Percentiles rank a stretch among this genome's conserved stretches.
phyloP scores from a whole-genome alignment of 2,329 filamentous ascomycete genomes.

The Cryphonectria radicalis region DNA sequence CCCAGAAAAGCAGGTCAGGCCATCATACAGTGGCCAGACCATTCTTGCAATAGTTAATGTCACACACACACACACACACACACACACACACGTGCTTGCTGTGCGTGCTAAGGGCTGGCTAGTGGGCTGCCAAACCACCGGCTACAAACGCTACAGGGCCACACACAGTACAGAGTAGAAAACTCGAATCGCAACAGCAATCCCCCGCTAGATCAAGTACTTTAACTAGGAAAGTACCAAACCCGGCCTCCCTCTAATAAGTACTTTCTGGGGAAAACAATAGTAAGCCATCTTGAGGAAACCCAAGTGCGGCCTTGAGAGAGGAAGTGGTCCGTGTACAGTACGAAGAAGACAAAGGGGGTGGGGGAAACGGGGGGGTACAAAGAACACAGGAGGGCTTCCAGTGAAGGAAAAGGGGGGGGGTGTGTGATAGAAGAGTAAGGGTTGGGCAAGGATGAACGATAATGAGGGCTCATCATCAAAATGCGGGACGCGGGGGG shows the following conservation, averaged over 20 bases:
- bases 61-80: background rate
- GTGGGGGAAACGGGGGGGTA: background rate
- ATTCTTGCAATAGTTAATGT: background rate
- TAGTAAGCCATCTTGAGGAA: background rate
- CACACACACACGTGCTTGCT: background rate
- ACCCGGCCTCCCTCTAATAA: background rate
- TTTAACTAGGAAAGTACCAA: background rate
- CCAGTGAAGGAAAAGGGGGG: background rate
- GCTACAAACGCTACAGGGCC: background rate
- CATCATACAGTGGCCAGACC: background rate
- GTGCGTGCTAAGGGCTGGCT: background rate
- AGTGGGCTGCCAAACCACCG: background rate
- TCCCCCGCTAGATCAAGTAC: too few species aligned
- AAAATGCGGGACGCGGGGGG: constrained; percentile 15
- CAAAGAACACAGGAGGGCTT: background rate
- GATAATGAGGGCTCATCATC: background rate
- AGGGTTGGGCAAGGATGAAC: background rate
- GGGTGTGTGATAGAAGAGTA: background rate
- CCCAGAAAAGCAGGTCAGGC: background rate
- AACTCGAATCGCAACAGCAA: too few species aligned
- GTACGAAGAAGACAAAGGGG: background rate
- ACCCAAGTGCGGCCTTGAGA: background rate
- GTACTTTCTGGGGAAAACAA: background rate
- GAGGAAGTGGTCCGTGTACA: background rate
- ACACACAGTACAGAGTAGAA: too few species aligned